A percentile compares a stretch with the other conserved stretches of the same genome.
Evolutionary conservation across 2,329 filamentous ascomycete genomes (phyloP).

Genomic region (Xylaria sp.): DNA sequence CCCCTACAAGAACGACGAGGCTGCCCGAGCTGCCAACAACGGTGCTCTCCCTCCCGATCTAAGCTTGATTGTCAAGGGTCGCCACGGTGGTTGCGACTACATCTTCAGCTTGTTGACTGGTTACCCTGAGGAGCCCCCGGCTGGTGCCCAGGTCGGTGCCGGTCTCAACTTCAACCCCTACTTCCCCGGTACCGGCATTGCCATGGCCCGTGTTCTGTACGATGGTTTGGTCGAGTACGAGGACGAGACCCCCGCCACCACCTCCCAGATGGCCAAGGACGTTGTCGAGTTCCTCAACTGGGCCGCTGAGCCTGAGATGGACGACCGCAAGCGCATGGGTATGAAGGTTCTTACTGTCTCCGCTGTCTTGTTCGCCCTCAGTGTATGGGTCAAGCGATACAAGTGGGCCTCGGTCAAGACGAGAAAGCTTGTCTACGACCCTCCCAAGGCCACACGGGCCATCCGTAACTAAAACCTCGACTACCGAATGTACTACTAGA

Average conservation of each 20-base stretch:
- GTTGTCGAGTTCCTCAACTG: constrained; percentile 99
- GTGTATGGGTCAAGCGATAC: constrained; percentile 98
- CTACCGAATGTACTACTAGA: constrained; percentile 33
- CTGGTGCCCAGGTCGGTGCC: constrained; percentile 75
- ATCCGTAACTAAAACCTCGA: constrained; percentile 42
- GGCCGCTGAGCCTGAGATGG: constrained; percentile 98
- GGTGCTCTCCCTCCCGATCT: constrained; percentile 97
- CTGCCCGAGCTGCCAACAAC: constrained; percentile 95
- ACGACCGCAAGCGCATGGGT: constrained; percentile 99
- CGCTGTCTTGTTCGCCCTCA: constrained; percentile 74
- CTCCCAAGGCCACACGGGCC: constrained; percentile 53
- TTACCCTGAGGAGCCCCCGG: constrained; percentile 93
- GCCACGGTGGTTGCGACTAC: constrained; percentile 97
- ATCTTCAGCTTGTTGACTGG: constrained; percentile 95
- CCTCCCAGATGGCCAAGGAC: constrained; percentile 99
- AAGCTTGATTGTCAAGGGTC: constrained; percentile 93
- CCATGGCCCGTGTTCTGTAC: constrained; percentile 97
- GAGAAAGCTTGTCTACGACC: constrained; percentile 85
- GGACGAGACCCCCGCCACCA: constrained; percentile 87
- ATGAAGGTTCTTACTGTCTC: constrained; percentile 87
- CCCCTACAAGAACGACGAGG: constrained; percentile 99
- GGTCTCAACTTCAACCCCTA: constrained; percentile 99
- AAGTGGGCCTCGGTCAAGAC: constrained; percentile 98
- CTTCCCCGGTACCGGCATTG: constrained; percentile 98
- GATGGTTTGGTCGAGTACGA: constrained; percentile 98